Percentiles rank a stretch among this genome's conserved stretches.
phyloP scores from a whole-genome alignment of 2,329 filamentous ascomycete genomes.

The Claviceps digitariae region DNA sequence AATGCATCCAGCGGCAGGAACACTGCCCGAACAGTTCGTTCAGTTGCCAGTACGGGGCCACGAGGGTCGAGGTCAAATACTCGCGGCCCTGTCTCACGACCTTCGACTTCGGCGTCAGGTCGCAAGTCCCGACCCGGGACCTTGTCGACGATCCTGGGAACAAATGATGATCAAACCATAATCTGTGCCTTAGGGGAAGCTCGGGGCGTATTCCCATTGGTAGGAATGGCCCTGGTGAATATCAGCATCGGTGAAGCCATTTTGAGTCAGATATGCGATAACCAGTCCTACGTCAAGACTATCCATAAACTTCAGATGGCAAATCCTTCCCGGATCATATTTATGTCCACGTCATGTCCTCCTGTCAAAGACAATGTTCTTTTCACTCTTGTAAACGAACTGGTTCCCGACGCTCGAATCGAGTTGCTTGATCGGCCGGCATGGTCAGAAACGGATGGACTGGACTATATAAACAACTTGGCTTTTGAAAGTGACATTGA shows the following conservation, averaged over 20 bases:
- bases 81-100: background rate
- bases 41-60: conserved; percentile 8
- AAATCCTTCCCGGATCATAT: conserved; percentile 65
- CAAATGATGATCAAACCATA: conserved; percentile 50
- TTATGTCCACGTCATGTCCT: conserved; percentile 54
- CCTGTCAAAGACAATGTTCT: conserved; percentile 60
- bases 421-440: conserved; percentile 57
- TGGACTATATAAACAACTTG: conserved; percentile 67
- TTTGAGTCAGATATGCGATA: conserved; percentile 85
- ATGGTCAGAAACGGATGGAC: conserved; percentile 68
- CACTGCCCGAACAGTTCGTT: conserved; percentile 7
- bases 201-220: conserved; percentile 69
- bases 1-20: background rate
- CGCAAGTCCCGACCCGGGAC: conserved; percentile 29
- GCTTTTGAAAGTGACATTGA: conserved; percentile 71
- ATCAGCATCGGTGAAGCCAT: conserved; percentile 71
- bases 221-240: conserved; percentile 81
- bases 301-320: conserved; percentile 76
- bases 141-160: conserved; percentile 26
- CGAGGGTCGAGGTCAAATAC: conserved; percentile 3
- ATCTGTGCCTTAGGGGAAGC: conserved; percentile 84
- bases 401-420: conserved; percentile 18
- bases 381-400: conserved; percentile 56
- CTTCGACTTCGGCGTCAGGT: conserved; percentile 27
- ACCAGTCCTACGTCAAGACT: conserved; percentile 79